phyloP scores from a whole-genome alignment of 2,329 filamentous ascomycete species.

The Colletotrichum costaricense region DNA sequence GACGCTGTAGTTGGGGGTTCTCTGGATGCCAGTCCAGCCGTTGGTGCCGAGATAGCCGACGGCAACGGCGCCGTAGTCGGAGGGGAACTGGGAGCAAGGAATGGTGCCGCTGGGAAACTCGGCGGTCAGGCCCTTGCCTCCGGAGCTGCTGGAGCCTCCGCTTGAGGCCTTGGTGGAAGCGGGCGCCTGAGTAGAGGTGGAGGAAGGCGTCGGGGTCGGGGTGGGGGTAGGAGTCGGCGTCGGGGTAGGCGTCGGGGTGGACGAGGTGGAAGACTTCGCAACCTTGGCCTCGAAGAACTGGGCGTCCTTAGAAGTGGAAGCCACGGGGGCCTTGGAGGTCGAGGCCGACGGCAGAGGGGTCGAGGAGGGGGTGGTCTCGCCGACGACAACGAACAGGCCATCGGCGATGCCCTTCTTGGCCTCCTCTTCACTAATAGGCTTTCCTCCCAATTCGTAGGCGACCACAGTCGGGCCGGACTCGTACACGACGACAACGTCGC shows the following conservation, averaged over 20 bases:
- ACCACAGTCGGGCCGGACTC: conserved; percentile 72
- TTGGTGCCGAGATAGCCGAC: conserved; percentile 75
- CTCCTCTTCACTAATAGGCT: conserved; percentile 69
- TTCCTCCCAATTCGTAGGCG: conserved; percentile 78
- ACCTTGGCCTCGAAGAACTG: conserved; percentile 63
- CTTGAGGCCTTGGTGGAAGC: conserved; percentile 41
- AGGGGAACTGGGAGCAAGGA: conserved; percentile 80
- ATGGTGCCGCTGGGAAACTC: conserved; percentile 82
- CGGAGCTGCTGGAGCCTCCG: conserved; percentile 39
- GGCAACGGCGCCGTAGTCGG: conserved; percentile 80
- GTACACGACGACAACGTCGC: conserved; percentile 62
- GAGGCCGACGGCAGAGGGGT: conserved; percentile 55
- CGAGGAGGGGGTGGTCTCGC: conserved; percentile 67
- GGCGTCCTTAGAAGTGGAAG: conserved; percentile 50
- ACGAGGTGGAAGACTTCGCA: conserved; percentile 45
- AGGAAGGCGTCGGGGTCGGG: conserved; percentile 32
- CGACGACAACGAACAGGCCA: conserved; percentile 76
- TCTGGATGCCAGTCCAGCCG: conserved; percentile 86
- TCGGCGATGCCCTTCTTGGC: conserved; percentile 78
- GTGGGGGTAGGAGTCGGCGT: conserved; percentile 41
- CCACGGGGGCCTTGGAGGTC: conserved; percentile 46
- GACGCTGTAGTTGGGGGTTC: conserved; percentile 61
- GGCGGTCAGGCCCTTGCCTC: conserved; percentile 66
- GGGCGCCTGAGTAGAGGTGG: conserved; percentile 40
- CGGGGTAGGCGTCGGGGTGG: conserved; percentile 43